Evolutionary conservation across 495 filamentous ascomycete species (phyloP).

Genomic region (Penicillium bialowiezense): DNA sequence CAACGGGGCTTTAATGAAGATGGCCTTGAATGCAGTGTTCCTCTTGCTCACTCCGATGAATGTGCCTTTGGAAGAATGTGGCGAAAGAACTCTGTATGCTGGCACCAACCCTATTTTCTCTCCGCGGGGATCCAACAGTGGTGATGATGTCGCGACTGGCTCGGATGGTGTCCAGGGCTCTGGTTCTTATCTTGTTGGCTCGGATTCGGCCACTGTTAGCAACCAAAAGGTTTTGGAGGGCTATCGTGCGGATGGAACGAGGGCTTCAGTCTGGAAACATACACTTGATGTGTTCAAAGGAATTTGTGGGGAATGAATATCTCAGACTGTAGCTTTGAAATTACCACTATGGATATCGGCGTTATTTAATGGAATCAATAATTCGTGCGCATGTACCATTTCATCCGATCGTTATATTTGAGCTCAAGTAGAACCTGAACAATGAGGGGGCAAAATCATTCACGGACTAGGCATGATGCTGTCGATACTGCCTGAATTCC

Average conservation of each 20-base stretch:
- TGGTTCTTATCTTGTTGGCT: constrained; percentile 23
- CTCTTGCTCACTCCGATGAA: constrained; percentile 21
- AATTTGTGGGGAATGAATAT: constrained; percentile 19
- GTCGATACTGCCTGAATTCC: no score
- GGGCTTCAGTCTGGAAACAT: constrained; percentile 21
- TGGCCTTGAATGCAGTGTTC: constrained; percentile 7
- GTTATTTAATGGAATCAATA: no score
- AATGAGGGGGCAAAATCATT: no score
- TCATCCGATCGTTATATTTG: no score
- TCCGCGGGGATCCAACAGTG: constrained; percentile 6
- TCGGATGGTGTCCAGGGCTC: constrained; percentile 19
- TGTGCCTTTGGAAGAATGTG: constrained; percentile 38
- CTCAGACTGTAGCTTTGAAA: no score
- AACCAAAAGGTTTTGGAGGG: constrained; percentile 13
- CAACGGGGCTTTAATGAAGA: constrained; percentile 7
- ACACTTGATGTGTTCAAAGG: constrained; percentile 17
- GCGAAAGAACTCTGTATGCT: constrained; percentile 42
- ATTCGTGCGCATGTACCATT: no score
- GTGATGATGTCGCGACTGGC: constrained; percentile 11
- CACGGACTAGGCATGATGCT: no score
- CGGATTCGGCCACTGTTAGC: constrained; percentile 4
- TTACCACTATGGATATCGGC: no score
- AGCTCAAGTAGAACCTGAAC: no score
- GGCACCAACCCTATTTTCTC: constrained; percentile 40
- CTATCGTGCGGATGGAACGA: constrained; percentile 16